Evolutionary conservation across 176 grass and related monocot species (phyloP).

Genomic region (Oryza longistaminata): DNA sequence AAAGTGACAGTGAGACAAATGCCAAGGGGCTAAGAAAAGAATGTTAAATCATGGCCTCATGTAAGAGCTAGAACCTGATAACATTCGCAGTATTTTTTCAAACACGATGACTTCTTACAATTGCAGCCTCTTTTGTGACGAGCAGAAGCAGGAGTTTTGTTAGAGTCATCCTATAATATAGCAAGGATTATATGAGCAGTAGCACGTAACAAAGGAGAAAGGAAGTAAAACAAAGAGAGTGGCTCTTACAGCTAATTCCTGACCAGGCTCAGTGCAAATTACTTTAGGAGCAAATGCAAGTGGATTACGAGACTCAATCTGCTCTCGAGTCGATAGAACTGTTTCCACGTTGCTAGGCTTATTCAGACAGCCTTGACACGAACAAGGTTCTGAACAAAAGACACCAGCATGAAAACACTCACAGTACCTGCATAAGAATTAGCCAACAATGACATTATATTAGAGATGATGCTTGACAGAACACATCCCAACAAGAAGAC

Average conservation of each 20-base stretch:
- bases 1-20: slow-evolving; percentile 47
- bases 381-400: slow-evolving; percentile 95
- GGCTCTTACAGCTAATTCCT: slow-evolving; percentile 69
- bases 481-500: slow-evolving; percentile 9
- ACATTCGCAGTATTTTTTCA: slow-evolving; percentile 99
- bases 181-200: slow-evolving; percentile 34
- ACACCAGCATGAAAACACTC: slow-evolving; percentile 99
- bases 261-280: slow-evolving; percentile 63
- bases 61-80: slow-evolving; percentile 68
- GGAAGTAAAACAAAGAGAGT: slow-evolving; percentile 15
- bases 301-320: slow-evolving; percentile 97
- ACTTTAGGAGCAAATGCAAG: slow-evolving; percentile 99
- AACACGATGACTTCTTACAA: slow-evolving; percentile 93
- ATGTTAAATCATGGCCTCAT: slow-evolving; percentile 15
- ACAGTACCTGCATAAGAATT: slow-evolving; percentile 73
- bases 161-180: slow-evolving; percentile 64
- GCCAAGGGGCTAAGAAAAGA: slow-evolving; percentile 19
- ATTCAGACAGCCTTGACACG: slow-evolving; percentile 88
- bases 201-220: slow-evolving; percentile 21
- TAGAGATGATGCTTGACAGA: not conserved
- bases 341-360: slow-evolving; percentile 72
- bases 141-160: slow-evolving; percentile 96
- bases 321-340: slow-evolving; percentile 83
- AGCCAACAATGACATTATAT: not conserved
- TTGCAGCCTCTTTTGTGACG: slow-evolving; percentile 98